phyloP scores from a whole-genome alignment of 164 flowering plant species.

The Amborella trichopoda region DNA sequence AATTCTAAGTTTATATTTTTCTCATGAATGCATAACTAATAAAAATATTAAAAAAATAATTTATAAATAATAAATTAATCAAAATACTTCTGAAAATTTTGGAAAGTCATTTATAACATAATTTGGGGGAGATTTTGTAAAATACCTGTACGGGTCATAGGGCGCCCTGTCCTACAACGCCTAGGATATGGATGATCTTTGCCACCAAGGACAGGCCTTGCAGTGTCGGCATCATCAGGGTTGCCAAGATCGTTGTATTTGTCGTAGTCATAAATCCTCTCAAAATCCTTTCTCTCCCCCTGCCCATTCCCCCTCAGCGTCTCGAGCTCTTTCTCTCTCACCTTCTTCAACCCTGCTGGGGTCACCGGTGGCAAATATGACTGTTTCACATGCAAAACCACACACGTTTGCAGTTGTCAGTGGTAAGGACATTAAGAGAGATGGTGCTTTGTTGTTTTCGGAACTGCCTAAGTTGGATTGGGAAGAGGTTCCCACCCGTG shows the following conservation, averaged over 20 bases:
- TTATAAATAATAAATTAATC: too few species aligned
- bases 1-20: too few species aligned
- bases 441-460: too few species aligned
- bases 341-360: slow-evolving; percentile 55
- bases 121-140: neutral
- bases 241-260: slow-evolving; percentile 91
- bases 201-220: slow-evolving; percentile 71
- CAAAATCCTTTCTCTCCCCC: slow-evolving; percentile 60
- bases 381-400: too few species aligned
- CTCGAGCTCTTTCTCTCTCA: slow-evolving; percentile 72
- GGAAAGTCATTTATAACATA: too few species aligned
- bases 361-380: slow-evolving; percentile 87
- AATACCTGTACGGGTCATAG: slow-evolving; percentile 60
- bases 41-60: too few species aligned
- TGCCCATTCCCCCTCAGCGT: slow-evolving; percentile 76
- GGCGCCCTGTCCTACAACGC: slow-evolving; percentile 89
- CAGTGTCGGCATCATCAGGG: slow-evolving; percentile 66
- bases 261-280: slow-evolving; percentile 73
- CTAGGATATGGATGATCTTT: slow-evolving; percentile 62
- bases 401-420: too few species aligned
- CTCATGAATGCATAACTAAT: too few species aligned
- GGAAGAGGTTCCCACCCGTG: too few species aligned
- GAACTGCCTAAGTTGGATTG: too few species aligned
- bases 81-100: too few species aligned
- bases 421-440: too few species aligned